Evolutionary conservation across 345 rosid genomes (phyloP).

Genomic region (Triadica sebifera): DNA sequence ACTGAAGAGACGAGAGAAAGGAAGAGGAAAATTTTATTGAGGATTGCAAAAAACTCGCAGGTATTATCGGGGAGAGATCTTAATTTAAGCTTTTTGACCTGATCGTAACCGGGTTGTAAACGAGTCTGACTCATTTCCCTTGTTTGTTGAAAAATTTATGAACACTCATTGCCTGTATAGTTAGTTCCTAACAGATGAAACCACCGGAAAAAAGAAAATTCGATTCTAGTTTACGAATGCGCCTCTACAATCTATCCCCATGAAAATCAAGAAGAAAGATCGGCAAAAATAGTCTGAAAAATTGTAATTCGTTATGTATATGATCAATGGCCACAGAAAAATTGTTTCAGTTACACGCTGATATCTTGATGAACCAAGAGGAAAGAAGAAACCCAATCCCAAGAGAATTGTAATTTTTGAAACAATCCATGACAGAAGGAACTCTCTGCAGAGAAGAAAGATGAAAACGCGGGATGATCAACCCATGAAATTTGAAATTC

Average conservation of each 20-base stretch:
- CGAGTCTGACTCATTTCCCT: constrained; percentile 26
- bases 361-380: too few species aligned
- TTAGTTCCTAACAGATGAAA: background rate
- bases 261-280: background rate
- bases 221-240: background rate
- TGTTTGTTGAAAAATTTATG: background rate
- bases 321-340: too few species aligned
- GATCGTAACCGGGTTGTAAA: constrained; percentile 20
- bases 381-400: too few species aligned
- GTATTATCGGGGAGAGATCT: constrained; percentile 36
- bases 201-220: background rate
- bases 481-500: background rate
- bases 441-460: background rate
- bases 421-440: background rate
- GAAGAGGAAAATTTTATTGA: constrained; percentile 45
- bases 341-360: too few species aligned
- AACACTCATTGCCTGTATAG: background rate
- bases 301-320: too few species aligned
- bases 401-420: background rate
- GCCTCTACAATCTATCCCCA: background rate
- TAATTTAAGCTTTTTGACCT: constrained; percentile 31
- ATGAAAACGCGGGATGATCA: background rate
- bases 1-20: constrained; percentile 52
- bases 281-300: background rate
- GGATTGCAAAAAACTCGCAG: constrained; percentile 33